Conservation (phyloP, 176 grass and related monocot genomes). For the Phyllostachys edulis region DNA sequence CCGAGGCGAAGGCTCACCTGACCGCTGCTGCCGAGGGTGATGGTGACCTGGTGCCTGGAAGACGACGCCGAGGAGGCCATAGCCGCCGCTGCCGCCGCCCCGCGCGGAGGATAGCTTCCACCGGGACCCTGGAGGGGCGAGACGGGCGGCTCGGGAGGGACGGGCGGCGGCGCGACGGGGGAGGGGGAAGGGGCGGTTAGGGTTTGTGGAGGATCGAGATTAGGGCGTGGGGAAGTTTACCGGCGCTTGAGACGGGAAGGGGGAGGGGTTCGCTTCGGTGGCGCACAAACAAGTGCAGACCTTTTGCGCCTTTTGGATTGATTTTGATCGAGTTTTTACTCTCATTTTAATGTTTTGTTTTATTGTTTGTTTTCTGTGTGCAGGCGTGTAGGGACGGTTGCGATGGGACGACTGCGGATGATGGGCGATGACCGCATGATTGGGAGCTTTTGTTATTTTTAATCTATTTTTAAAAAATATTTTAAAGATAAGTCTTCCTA, state of each 20-base stretch:
- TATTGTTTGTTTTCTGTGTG: background rate
- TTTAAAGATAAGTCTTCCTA: too few relatives aligned
- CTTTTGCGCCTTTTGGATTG: background rate
- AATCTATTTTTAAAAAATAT: too few relatives aligned
- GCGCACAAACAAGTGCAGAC: background rate
- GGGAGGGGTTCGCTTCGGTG: background rate
- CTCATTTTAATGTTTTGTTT: too few relatives aligned
- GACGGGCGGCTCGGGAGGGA: background rate
- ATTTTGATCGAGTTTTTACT: background rate
- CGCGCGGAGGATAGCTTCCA: background rate
- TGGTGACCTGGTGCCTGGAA: conserved; percentile 58
- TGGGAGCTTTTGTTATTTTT: too few relatives aligned
- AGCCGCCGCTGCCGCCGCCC: background rate
- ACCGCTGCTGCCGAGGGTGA: conserved; percentile 69
- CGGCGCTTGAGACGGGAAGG: conserved; percentile 14
- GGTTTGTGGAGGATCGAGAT: conserved; percentile 28
- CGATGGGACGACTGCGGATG: too few relatives aligned
- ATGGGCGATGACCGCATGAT: too few relatives aligned
- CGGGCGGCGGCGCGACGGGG: background rate
- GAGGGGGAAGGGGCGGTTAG: background rate
- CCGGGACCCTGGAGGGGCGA: background rate
- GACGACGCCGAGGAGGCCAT: conserved; percentile 45
- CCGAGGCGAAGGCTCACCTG: conserved; percentile 45
- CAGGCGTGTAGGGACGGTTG: too few relatives aligned
- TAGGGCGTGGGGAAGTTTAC: conserved; percentile 21